Evolutionary conservation across 2,329 filamentous ascomycete species (phyloP).

Genomic region (Aspergillus versicolor): DNA sequence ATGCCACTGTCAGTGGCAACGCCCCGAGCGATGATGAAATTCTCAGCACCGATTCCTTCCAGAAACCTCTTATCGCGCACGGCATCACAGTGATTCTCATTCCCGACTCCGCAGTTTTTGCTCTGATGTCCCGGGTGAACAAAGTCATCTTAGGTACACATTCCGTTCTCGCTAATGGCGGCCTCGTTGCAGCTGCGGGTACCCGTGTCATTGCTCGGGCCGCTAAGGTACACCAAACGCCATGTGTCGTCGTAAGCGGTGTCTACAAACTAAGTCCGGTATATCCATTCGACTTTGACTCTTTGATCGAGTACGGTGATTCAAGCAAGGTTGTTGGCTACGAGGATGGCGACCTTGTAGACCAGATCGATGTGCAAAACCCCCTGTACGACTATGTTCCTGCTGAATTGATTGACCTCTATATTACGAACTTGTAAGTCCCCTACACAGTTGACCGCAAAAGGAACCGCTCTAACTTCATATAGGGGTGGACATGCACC

Average conservation of each 20-base stretch:
- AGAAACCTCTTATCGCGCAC: slow-evolving; percentile 72
- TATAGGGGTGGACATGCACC: slow-evolving; percentile 61
- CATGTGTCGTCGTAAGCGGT: slow-evolving; percentile 84
- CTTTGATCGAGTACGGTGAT: slow-evolving; percentile 82
- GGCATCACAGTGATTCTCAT: slow-evolving; percentile 83
- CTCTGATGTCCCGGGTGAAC: slow-evolving; percentile 92
- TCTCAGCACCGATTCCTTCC: slow-evolving; percentile 55
- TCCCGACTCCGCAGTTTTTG: slow-evolving; percentile 80
- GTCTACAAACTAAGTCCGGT: slow-evolving; percentile 93
- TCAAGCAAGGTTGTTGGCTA: slow-evolving; percentile 74
- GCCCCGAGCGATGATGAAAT: slow-evolving; percentile 50
- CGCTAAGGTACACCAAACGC: slow-evolving; percentile 76
- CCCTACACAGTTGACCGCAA: neutral
- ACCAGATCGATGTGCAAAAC: slow-evolving; percentile 73
- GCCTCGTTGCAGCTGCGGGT: slow-evolving; percentile 80
- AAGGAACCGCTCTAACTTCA: slow-evolving; percentile 16
- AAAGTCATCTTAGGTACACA: slow-evolving; percentile 91
- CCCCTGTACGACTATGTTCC: slow-evolving; percentile 81
- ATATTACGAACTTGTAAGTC: slow-evolving; percentile 76
- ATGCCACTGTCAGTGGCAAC: slow-evolving; percentile 60
- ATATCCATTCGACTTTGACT: slow-evolving; percentile 78
- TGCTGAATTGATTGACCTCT: slow-evolving; percentile 61
- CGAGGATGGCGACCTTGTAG: slow-evolving; percentile 75
- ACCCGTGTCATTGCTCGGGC: slow-evolving; percentile 79
- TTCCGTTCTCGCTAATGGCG: slow-evolving; percentile 83